Evolutionary conservation across 371 early-diverging fungal species (phyloP).

Genomic region (Mucor circinelloides): DNA sequence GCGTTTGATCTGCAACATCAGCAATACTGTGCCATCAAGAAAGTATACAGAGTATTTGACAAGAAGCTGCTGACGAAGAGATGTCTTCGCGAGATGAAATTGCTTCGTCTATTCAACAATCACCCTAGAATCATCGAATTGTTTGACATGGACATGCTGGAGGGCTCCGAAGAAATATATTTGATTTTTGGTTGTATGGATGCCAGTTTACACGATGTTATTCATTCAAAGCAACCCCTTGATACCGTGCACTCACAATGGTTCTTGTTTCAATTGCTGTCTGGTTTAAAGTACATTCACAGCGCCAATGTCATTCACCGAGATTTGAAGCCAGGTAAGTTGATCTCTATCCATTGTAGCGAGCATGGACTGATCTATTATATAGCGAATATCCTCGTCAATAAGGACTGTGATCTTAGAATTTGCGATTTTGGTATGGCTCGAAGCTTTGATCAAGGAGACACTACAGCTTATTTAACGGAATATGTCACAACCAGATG

Average conservation of each 20-base stretch:
- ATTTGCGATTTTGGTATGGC: constrained; percentile 85
- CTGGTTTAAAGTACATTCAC: constrained; percentile 88
- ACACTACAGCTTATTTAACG: constrained; percentile 67
- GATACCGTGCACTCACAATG: constrained; percentile 86
- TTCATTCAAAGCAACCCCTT: constrained; percentile 79
- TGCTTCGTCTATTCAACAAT: constrained; percentile 69
- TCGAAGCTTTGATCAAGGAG: constrained; percentile 63
- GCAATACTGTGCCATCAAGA: constrained; percentile 16
- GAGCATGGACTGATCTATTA: not conserved
- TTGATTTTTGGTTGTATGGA: constrained; percentile 84
- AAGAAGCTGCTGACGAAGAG: constrained; percentile 66
- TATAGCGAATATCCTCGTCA: constrained; percentile 17
- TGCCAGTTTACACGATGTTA: constrained; percentile 89
- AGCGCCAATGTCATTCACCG: constrained; percentile 87
- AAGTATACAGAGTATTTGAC: constrained; percentile 47
- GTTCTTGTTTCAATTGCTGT: constrained; percentile 84
- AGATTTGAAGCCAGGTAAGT: constrained; percentile 76
- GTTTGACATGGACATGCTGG: constrained; percentile 67
- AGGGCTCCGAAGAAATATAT: constrained; percentile 49
- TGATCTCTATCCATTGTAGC: not conserved
- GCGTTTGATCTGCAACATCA: constrained; percentile 8
- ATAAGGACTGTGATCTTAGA: constrained; percentile 15
- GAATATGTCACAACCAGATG: constrained; percentile 90
- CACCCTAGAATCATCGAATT: constrained; percentile 68
- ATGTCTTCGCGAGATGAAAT: constrained; percentile 69